phyloP scores from a whole-genome alignment of 352 stramenopile genomes.

The Plasmopara muralis region DNA sequence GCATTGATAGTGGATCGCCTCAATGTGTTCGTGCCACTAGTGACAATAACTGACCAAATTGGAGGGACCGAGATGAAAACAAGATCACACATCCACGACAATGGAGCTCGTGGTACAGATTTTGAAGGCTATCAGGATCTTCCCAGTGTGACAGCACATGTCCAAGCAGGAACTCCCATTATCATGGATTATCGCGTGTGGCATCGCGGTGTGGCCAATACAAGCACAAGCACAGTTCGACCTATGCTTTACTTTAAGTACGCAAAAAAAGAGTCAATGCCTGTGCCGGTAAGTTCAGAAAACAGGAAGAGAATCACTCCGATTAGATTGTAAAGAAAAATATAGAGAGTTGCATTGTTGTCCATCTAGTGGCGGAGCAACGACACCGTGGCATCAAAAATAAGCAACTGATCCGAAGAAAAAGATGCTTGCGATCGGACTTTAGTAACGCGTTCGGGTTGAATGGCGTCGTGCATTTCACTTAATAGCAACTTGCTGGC shows the following conservation, averaged over 20 bases:
- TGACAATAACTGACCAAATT: slow-evolving; percentile 34
- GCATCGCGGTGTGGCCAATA: slow-evolving; percentile 60
- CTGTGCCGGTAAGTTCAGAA: slow-evolving; percentile 17
- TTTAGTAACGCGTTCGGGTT: slow-evolving; percentile 14
- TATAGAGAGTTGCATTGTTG: background rate
- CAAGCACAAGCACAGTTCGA: slow-evolving; percentile 31
- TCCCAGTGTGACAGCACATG: slow-evolving; percentile 41
- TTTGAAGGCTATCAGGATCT: slow-evolving; percentile 51
- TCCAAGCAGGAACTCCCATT: slow-evolving; percentile 49
- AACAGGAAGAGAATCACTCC: slow-evolving; percentile 39
- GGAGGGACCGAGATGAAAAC: slow-evolving; percentile 71
- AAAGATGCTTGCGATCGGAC: slow-evolving; percentile 28
- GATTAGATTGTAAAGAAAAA: slow-evolving; percentile 7
- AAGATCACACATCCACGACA: slow-evolving; percentile 41
- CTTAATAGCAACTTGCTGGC: slow-evolving; percentile 5
- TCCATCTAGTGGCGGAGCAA: slow-evolving; percentile 17
- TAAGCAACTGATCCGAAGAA: slow-evolving; percentile 18
- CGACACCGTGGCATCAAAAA: slow-evolving; percentile 22
- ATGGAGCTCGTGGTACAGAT: slow-evolving; percentile 22
- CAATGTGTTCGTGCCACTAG: slow-evolving; percentile 71
- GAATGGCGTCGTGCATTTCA: slow-evolving; percentile 3
- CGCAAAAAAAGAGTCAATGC: slow-evolving; percentile 8
- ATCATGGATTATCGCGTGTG: slow-evolving; percentile 79
- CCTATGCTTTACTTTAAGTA: slow-evolving; percentile 77
- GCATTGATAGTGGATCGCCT: slow-evolving; percentile 46